These are phyloP conservation scores for Primulina eburnea DNA, from an alignment of 257 asterid species.

Conservation along the genomic window DNA sequence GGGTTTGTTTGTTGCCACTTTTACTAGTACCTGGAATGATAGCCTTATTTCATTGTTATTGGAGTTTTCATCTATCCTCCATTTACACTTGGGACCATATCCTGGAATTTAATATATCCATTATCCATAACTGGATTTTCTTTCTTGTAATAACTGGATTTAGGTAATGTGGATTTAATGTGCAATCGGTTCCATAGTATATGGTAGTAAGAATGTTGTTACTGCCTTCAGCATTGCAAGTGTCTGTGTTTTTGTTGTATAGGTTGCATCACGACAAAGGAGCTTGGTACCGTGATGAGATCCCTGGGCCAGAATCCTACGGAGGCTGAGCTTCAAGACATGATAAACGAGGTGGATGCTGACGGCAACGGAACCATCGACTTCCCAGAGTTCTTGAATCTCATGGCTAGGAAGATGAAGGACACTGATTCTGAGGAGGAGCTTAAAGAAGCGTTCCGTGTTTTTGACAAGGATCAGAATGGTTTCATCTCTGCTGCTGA, in stretches of 20 bases:
- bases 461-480: neutral
- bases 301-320: conserved; percentile 1
- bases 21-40: neutral
- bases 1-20: neutral
- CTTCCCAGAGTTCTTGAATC: conserved; percentile 1
- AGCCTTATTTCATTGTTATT: too few species aligned
- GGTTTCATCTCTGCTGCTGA: conserved; percentile 1
- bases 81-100: neutral
- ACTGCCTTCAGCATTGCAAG: neutral
- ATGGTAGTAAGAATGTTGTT: neutral
- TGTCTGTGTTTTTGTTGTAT: neutral
- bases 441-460: neutral
- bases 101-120: neutral
- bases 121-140: neutral
- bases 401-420: conserved; percentile 1
- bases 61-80: neutral
- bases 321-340: neutral
- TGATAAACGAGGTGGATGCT: neutral
- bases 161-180: neutral
- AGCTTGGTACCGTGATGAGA: neutral
- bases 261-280: neutral
- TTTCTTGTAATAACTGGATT: neutral
- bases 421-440: neutral
- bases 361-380: neutral
- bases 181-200: neutral